Base-by-base conservation (phyloP, 1,139 yeast species). In the Yarrowia galli region DNA sequence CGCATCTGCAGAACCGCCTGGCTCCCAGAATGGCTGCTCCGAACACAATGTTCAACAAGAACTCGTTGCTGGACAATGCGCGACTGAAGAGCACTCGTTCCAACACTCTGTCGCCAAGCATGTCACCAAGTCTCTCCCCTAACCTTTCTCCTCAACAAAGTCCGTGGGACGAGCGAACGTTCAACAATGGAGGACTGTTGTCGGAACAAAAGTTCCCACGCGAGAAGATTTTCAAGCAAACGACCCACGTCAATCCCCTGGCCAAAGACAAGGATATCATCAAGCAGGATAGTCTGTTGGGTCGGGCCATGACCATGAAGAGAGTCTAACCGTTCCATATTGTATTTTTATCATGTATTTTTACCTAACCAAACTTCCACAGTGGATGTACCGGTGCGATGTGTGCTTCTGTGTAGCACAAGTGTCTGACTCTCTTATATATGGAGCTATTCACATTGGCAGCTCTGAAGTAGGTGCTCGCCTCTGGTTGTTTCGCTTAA, bases 261-360 rank as follows among this genome's bases (percentile, higher is more conserved):
- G 66, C 66, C 35, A 46, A 48, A 23, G 66, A 61, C 18, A 46
- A 38, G 36, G 66, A 61, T 22, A 61, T 61, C 18, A 61, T 61
- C 66, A 61, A 61, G 38, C 66, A 61, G 56, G 66, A 61, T 13
- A 36, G 46, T 36, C 20, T 61, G 36, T 25, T 61, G 45, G 66
- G 66, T 9, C 22, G 66, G 10, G 56, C 66, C 36, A 46, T 61
- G 56, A 61, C 66, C 25, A 46, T 38, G 46, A 46, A 48, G 46
- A 18, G 56, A 12, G 54, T 61, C 18, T 36, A 38, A 25, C 20
- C 16, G 23, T 13, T 15, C 22, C 16, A 16, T 36, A 36, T 36
- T 25, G 51, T 25, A 25, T 16, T 9, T 25, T 18, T n/a, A 18
- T 10, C n/a, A 9, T 53, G 60, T 53, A 53, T 53, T 53, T 18